Evolutionary conservation across 169 alveolate genomes (phyloP).

Genomic region (Plasmodium vinckei): DNA sequence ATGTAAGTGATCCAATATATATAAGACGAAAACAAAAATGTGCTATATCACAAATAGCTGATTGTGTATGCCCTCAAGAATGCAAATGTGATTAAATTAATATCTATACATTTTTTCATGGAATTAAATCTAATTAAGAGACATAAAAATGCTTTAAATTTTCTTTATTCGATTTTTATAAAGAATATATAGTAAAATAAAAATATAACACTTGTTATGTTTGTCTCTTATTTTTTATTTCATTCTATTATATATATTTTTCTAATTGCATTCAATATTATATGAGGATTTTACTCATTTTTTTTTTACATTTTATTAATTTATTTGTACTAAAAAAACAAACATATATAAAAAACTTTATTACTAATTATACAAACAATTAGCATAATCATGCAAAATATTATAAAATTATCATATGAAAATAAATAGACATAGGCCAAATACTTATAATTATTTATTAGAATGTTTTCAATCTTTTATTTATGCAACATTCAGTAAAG

Average conservation of each 20-base stretch:
- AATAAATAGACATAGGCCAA: neutral
- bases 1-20: constrained; percentile 73
- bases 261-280: too few species aligned
- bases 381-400: too few species aligned
- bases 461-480: neutral
- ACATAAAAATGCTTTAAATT: too few species aligned
- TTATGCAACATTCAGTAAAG: neutral
- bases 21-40: constrained; percentile 56
- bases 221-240: too few species aligned
- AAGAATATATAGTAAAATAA: constrained; percentile 9
- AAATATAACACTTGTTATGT: neutral
- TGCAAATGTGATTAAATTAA: constrained; percentile 30
- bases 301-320: too few species aligned
- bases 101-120: neutral
- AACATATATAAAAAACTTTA: too few species aligned
- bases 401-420: too few species aligned
- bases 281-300: too few species aligned
- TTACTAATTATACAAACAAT: too few species aligned
- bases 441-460: neutral
- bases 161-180: too few species aligned
- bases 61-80: constrained; percentile 3
- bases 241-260: too few species aligned
- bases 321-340: too few species aligned
- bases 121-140: neutral
- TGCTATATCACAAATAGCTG: constrained; percentile 17